phyloP scores from a whole-genome alignment of 2,329 filamentous ascomycete genomes.

The Microsporum ferrugineum region DNA sequence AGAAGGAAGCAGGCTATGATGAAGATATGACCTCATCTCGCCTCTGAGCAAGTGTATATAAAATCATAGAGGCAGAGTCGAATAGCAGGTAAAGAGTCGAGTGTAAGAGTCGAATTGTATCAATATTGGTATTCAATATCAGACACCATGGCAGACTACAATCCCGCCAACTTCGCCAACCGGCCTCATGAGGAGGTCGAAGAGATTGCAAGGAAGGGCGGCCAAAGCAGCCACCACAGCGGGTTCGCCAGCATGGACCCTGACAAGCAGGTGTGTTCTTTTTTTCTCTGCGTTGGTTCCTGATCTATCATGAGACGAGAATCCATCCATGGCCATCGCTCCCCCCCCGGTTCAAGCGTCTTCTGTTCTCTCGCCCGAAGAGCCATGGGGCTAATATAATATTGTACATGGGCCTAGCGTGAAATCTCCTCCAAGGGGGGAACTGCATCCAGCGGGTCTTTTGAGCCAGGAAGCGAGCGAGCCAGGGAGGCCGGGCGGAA shows the following conservation, averaged over 20 bases:
- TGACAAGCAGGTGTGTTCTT: conserved; percentile 22
- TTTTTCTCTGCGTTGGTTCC: background rate
- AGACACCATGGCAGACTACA: conserved; percentile 23
- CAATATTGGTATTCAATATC: background rate
- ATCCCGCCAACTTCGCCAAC: conserved; percentile 34
- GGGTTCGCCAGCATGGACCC: conserved; percentile 24
- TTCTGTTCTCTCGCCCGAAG: background rate
- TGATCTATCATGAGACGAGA: background rate
- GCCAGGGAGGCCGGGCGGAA: conserved; percentile 45
- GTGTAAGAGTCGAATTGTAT: background rate
- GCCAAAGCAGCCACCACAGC: conserved; percentile 22
- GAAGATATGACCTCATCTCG: background rate
- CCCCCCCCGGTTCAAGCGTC: background rate
- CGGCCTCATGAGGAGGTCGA: conserved; percentile 37
- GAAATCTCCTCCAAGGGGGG: conserved; percentile 48
- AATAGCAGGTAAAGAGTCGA: background rate
- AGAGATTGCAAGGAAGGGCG: conserved; percentile 30
- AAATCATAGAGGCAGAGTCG: background rate
- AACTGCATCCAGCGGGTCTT: conserved; percentile 43
- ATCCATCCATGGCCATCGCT: background rate
- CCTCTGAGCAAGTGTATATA: background rate
- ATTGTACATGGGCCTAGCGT: conserved; percentile 24
- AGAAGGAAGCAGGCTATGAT: background rate
- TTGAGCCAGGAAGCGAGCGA: conserved; percentile 43
- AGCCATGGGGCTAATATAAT: background rate